Evolutionary conservation across 2,329 filamentous ascomycete genomes (phyloP).

Genomic region (Alternaria metachromatica): DNA sequence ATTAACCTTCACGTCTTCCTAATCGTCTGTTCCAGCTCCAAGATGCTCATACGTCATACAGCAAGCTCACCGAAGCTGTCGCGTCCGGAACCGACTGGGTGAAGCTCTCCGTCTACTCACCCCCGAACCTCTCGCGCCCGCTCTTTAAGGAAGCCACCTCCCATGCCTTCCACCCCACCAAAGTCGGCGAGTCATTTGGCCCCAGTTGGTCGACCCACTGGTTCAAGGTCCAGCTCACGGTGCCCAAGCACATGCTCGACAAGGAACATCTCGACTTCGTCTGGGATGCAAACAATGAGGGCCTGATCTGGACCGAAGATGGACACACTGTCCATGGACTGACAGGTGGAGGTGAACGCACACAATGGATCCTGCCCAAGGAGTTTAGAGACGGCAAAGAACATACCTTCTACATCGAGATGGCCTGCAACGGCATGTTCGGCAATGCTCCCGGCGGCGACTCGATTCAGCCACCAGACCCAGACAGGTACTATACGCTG

Average conservation of each 20-base stretch:
- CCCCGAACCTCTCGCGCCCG: conserved; percentile 78
- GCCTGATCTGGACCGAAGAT: conserved; percentile 89
- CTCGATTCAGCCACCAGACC: conserved; percentile 84
- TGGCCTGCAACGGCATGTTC: conserved; percentile 99
- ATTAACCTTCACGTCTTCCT: background rate
- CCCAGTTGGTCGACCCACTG: conserved; percentile 98
- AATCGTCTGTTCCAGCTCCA: background rate
- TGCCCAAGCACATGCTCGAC: conserved; percentile 74
- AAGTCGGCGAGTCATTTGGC: conserved; percentile 81
- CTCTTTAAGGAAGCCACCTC: conserved; percentile 82
- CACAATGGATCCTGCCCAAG: conserved; percentile 89
- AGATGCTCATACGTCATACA: conserved; percentile 41
- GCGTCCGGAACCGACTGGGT: conserved; percentile 76
- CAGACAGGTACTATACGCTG: conserved; percentile 81
- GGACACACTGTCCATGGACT: conserved; percentile 91
- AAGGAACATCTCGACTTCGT: conserved; percentile 91
- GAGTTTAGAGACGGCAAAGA: conserved; percentile 82
- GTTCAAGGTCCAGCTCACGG: conserved; percentile 83
- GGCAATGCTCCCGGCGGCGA: conserved; percentile 87
- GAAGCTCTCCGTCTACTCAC: conserved; percentile 85
- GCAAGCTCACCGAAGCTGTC: conserved; percentile 74
- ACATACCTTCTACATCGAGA: conserved; percentile 93
- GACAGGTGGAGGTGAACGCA: conserved; percentile 85
- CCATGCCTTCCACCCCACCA: conserved; percentile 77
- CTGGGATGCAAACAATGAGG: conserved; percentile 95